Percentiles rank a stretch among this genome's conserved stretches.
These are phyloP conservation scores for Wickerhamiella azymoides DNA, from an alignment of 805 yeast species.

Conservation along the genomic window DNA sequence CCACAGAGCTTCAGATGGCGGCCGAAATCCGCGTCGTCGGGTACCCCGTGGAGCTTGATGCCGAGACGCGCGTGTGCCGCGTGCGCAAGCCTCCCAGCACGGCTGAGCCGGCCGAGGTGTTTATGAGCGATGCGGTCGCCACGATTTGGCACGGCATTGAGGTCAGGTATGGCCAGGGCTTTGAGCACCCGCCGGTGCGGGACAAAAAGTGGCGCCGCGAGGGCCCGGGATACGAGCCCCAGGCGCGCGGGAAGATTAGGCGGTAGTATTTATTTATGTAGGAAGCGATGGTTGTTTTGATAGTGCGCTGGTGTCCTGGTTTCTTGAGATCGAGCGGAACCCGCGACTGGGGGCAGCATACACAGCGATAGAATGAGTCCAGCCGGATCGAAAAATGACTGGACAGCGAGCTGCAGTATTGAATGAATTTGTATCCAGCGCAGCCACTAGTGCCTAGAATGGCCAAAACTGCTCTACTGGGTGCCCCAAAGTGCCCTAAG, in stretches of 20 bases:
- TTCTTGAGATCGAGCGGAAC: no score
- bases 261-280: background rate
- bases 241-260: background rate
- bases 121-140: background rate
- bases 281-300: background rate
- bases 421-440: no score
- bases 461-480: no score
- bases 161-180: background rate
- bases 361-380: no score
- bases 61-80: background rate
- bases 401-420: no score
- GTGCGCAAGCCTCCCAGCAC: background rate
- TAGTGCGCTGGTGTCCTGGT: no score
- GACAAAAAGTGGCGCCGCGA: background rate
- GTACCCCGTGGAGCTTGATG: slow-evolving; percentile 2
- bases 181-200: background rate
- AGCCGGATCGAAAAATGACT: no score
- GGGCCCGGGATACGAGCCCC: background rate
- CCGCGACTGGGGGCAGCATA: no score
- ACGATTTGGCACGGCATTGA: slow-evolving; percentile 5
- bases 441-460: no score
- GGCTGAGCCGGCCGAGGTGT: background rate
- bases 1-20: background rate
- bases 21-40: background rate
- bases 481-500: no score